A percentile compares a stretch with the other conserved stretches of the same genome.
These are phyloP conservation scores for Tolypocladium ophioglossoides DNA, from an alignment of 2,329 filamentous ascomycete species.

Conservation along the genomic window DNA sequence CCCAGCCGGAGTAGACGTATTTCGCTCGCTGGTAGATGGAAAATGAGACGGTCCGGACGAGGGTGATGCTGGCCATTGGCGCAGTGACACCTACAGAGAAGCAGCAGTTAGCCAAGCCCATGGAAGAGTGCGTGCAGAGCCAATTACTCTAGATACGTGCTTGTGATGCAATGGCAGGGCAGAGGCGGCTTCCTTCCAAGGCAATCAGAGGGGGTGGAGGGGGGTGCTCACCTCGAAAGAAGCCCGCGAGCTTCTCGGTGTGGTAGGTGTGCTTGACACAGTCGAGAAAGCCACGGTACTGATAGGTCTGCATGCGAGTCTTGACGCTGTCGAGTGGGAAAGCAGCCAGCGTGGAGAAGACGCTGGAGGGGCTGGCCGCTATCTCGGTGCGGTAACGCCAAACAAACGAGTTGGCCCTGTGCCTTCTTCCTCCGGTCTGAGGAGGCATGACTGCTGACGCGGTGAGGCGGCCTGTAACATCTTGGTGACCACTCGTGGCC, in stretches of 20 bases:
- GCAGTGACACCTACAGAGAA: constrained; percentile 54
- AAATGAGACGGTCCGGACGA: constrained; percentile 69
- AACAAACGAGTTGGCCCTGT: constrained; percentile 36
- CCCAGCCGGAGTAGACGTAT: constrained; percentile 59
- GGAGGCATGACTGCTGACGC: constrained; percentile 18
- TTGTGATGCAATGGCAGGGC: not conserved
- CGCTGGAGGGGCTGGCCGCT: constrained; percentile 64
- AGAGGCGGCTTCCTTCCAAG: not conserved
- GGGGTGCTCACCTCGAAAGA: constrained; percentile 61
- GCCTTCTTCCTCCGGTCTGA: constrained; percentile 10
- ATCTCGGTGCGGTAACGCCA: constrained; percentile 75
- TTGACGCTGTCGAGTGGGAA: constrained; percentile 86
- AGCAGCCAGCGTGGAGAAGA: constrained; percentile 68
- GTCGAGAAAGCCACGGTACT: constrained; percentile 62
- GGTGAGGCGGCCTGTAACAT: constrained; percentile 23
- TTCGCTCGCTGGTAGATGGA: constrained; percentile 73
- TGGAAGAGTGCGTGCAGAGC: not conserved
- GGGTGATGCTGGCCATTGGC: constrained; percentile 68
- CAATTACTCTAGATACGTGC: not conserved
- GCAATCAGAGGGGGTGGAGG: not conserved
- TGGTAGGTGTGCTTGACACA: constrained; percentile 68
- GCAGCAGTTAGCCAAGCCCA: not conserved
- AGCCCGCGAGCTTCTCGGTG: constrained; percentile 61
- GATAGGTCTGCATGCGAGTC: constrained; percentile 81
- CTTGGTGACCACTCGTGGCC: constrained; percentile 24